These are phyloP conservation scores for Lodderomyces beijingensis DNA, from an alignment of 1,139 yeast species.

Conservation along the genomic window DNA sequence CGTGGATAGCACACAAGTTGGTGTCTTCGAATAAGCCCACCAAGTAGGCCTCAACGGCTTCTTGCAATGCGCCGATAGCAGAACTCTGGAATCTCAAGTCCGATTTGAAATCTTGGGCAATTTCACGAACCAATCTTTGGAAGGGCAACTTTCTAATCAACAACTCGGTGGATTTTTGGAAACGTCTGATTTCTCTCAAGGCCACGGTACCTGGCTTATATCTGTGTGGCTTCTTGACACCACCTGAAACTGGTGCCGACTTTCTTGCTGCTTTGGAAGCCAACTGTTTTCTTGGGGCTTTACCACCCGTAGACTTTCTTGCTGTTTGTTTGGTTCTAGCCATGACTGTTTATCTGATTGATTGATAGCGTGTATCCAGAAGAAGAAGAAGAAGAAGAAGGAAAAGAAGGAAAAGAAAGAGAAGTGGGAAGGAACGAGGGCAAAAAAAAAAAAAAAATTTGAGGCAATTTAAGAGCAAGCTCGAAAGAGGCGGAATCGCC, in stretches of 20 bases:
- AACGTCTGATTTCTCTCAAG: slow-evolving; percentile 52
- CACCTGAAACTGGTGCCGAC: slow-evolving; percentile 50
- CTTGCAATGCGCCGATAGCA: slow-evolving; percentile 52
- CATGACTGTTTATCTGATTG: slow-evolving; percentile 20
- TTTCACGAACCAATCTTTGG: slow-evolving; percentile 49
- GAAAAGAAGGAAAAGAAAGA: slow-evolving; percentile 6
- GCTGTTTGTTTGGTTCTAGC: slow-evolving; percentile 55
- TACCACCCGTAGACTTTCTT: slow-evolving; percentile 53
- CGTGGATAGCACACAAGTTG: slow-evolving; percentile 52
- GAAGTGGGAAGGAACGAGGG: slow-evolving; percentile 1
- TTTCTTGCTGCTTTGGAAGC: slow-evolving; percentile 53
- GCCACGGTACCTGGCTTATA: slow-evolving; percentile 56
- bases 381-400: slow-evolving; percentile 1
- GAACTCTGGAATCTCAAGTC: slow-evolving; percentile 51
- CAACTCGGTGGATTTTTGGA: slow-evolving; percentile 49
- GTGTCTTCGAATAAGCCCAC: slow-evolving; percentile 50
- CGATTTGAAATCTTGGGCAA: slow-evolving; percentile 48
- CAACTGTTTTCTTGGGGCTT: slow-evolving; percentile 52
- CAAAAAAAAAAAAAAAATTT: slow-evolving; percentile 1
- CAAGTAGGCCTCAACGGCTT: slow-evolving; percentile 51
- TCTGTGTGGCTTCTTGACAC: slow-evolving; percentile 53
- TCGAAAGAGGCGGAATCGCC: too few relatives aligned
- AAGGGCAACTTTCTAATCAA: slow-evolving; percentile 50
- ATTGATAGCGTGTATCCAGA: too few relatives aligned
- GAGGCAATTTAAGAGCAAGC: too few relatives aligned